Conservation (phyloP, 2,329 filamentous ascomycete genomes). For the Colletotrichum destructivum region DNA sequence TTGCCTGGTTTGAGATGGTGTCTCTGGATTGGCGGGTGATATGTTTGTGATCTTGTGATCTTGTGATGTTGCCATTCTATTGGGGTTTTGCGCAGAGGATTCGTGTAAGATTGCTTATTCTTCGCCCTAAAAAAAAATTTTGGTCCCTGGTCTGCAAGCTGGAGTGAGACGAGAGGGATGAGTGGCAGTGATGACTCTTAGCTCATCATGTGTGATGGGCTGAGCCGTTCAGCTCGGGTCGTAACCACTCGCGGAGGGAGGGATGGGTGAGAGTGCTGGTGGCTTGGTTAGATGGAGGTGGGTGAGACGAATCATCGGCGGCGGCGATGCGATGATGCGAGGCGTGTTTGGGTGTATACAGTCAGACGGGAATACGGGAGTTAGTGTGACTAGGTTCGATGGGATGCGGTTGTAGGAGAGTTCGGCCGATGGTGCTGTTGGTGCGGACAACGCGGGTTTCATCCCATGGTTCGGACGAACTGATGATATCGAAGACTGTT, state of each 20-base stretch:
- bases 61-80: no score
- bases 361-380: constrained; percentile 25
- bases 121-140: no score
- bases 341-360: not conserved
- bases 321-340: no score
- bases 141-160: no score
- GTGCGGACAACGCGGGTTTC: not conserved
- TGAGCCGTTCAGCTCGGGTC: not conserved
- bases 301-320: constrained; percentile 8
- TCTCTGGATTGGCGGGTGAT: not conserved
- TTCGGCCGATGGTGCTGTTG: constrained; percentile 12
- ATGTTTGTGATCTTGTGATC: no score
- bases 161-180: not conserved
- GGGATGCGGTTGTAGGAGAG: not conserved
- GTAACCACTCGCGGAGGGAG: not conserved
- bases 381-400: constrained; percentile 13
- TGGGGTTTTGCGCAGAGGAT: no score
- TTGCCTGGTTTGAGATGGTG: not conserved
- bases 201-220: not conserved
- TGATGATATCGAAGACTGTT: no score
- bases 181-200: not conserved
- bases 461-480: constrained; percentile 12
- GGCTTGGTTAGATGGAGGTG: not conserved
- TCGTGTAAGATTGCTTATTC: not conserved
- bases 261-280: not conserved